Percentiles rank a stretch among this genome's conserved stretches.
Evolutionary conservation across 2,329 filamentous ascomycete species (phyloP).

Genomic region (Paraphaeosphaeria sporulosa): DNA sequence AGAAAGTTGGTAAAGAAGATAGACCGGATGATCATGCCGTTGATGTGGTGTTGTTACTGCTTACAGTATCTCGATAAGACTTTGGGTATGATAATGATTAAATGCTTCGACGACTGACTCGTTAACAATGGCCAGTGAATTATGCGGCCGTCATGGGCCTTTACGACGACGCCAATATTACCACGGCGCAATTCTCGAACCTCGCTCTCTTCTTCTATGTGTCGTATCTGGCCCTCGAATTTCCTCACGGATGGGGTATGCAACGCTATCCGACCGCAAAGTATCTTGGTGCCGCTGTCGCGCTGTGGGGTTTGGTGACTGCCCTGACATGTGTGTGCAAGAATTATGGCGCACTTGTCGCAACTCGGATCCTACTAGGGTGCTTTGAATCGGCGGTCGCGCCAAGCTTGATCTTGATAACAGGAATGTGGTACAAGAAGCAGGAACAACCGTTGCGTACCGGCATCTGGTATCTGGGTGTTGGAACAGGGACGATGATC

Average conservation of each 20-base stretch:
- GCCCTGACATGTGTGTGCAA: constrained; percentile 57
- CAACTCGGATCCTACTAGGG: constrained; percentile 60
- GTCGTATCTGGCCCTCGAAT: constrained; percentile 48
- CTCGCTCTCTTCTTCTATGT: constrained; percentile 49
- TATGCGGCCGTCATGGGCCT: constrained; percentile 54
- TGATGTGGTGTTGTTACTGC: constrained; percentile 50
- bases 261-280: constrained; percentile 63
- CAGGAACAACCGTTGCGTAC: constrained; percentile 67
- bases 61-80: constrained; percentile 53
- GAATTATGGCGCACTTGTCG: constrained; percentile 59
- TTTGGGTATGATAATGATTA: constrained; percentile 15
- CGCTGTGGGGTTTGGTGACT: constrained; percentile 58
- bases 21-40: constrained; percentile 52
- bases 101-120: not conserved
- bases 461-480: constrained; percentile 54
- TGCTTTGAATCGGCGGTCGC: constrained; percentile 57
- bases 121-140: constrained; percentile 31
- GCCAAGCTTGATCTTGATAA: constrained; percentile 70
- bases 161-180: constrained; percentile 47
- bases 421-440: constrained; percentile 71
- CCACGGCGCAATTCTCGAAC: constrained; percentile 46
- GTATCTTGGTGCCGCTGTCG: constrained; percentile 56
- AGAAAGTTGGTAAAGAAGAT: constrained; percentile 43
- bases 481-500: constrained; percentile 62
- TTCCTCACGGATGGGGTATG: constrained; percentile 58